Base-by-base conservation (phyloP, 495 filamentous ascomycete genomes). In the Amphirosellinia nigrospora region DNA sequence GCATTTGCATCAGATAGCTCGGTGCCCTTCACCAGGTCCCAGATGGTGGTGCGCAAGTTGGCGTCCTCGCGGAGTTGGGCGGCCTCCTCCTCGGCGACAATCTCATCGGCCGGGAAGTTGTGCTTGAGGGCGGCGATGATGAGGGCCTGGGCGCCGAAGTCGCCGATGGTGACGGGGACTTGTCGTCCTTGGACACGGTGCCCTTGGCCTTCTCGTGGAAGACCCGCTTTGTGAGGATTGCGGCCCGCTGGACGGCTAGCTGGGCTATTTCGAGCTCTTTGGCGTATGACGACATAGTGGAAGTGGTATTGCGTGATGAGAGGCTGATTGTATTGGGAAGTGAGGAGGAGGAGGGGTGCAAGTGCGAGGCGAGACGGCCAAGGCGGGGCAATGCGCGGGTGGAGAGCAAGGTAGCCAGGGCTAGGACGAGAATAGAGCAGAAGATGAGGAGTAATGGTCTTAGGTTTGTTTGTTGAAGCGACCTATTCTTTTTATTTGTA, bases 131-230 rank as follows among this genome's bases (percentile, higher is more conserved):
- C 94, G 67, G 89, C 86, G 74, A 98, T 97, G 77, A 98, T 96
- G 71, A 98, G 86, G 45, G 96, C 96, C 83, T 99, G 96, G 65
- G 96, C 96, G 73, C 96, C 96, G 77, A 97, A 98, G 83, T 99
- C 96, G 78, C 94, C 96, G 72, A 98, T 94, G 38, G 96, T 99
- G 72, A 99, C 96, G 70, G 96, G 96, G 96, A 98, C 72, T 90
- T 90, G 83, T 99, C 96, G 79, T 92, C 90, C 84, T 98, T 99
- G 74, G 91, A 92, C 41, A 96, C 85, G 64, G 96, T 97, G 68
- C 94, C 94, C 83, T 98, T 98, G 73, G 93, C 90, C 77, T 91
- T 93, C 67, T 93, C 90, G 82, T 92, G 89, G 87, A 96, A 98
- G 80, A 98, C 94, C 71, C 89, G 89, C 84, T 97, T 94, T 64